Conservation (phyloP, 148 eudicot species). For the Rhododendron ferrugineum region DNA sequence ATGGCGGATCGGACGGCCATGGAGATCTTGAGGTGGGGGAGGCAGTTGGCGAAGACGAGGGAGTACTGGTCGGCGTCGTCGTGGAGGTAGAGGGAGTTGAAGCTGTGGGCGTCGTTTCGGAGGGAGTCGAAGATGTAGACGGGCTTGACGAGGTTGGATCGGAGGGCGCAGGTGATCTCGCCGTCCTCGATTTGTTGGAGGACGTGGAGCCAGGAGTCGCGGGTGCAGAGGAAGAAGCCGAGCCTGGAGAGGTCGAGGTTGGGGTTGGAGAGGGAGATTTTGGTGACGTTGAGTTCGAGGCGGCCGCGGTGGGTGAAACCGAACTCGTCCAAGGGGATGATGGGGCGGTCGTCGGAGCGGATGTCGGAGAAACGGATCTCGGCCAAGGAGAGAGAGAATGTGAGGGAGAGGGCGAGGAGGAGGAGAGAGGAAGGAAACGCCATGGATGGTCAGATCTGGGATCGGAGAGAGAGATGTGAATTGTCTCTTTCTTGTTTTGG, state of each 20-base stretch:
- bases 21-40: slow-evolving; percentile 28
- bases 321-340: slow-evolving; percentile 76
- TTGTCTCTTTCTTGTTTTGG: no score
- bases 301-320: slow-evolving; percentile 75
- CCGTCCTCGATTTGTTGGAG: slow-evolving; percentile 52
- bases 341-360: slow-evolving; percentile 48
- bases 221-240: slow-evolving; percentile 71
- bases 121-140: slow-evolving; percentile 46
- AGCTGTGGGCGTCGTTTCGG: neutral
- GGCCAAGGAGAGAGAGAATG: slow-evolving; percentile 26
- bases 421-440: slow-evolving; percentile 6
- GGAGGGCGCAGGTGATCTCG: slow-evolving; percentile 46
- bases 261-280: slow-evolving; percentile 29
- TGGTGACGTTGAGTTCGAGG: slow-evolving; percentile 55
- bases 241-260: slow-evolving; percentile 35
- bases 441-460: neutral
- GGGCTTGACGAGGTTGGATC: slow-evolving; percentile 27
- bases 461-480: neutral
- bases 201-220: slow-evolving; percentile 54
- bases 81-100: slow-evolving; percentile 21
- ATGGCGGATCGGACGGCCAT: slow-evolving; percentile 53
- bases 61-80: slow-evolving; percentile 55
- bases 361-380: slow-evolving; percentile 68
- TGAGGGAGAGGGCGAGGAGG: slow-evolving; percentile 15
- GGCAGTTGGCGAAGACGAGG: slow-evolving; percentile 66